Evolutionary conservation across 768 basidiomycete species (phyloP).

Genomic region (Kwoniella sp.): DNA sequence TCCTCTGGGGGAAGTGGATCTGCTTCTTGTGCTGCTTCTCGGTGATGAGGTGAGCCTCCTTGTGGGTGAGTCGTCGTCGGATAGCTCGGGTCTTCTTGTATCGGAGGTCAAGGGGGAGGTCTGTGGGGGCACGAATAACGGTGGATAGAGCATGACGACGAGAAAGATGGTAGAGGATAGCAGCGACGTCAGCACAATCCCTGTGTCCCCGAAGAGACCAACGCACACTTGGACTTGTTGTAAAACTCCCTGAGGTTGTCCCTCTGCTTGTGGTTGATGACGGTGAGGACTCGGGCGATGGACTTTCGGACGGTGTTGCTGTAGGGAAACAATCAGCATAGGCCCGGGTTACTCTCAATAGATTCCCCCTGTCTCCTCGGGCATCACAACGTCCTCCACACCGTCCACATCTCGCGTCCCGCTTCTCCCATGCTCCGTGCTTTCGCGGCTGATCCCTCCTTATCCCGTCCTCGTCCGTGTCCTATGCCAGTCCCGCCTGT

Average conservation of each 20-base stretch:
- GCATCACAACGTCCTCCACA: neutral
- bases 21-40: constrained; percentile 92
- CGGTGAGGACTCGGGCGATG: constrained; percentile 94
- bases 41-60: constrained; percentile 80
- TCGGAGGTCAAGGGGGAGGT: constrained; percentile 93
- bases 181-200: too few species aligned
- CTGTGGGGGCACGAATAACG: constrained; percentile 16
- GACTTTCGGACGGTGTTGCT: constrained; percentile 97
- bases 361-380: neutral
- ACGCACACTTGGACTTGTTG: constrained; percentile 67
- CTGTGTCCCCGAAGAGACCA: too few species aligned
- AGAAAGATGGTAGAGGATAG: neutral
- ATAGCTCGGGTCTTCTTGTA: constrained; percentile 98
- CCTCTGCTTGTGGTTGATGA: constrained; percentile 96
- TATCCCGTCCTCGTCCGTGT: neutral
- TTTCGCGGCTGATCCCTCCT: neutral
- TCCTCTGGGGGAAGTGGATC: constrained; percentile 84
- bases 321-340: constrained; percentile 13
- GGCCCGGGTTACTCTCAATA: neutral
- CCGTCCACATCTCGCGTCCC: neutral
- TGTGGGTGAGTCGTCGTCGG: constrained; percentile 88
- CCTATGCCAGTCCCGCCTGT: neutral
- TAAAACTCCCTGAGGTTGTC: constrained; percentile 96
- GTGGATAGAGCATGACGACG: neutral
- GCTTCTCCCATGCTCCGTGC: neutral